Percentiles rank a stretch among this genome's conserved stretches.
Conservation (phyloP, 176 grass and related monocot species). For the Musa schizocarpa region DNA sequence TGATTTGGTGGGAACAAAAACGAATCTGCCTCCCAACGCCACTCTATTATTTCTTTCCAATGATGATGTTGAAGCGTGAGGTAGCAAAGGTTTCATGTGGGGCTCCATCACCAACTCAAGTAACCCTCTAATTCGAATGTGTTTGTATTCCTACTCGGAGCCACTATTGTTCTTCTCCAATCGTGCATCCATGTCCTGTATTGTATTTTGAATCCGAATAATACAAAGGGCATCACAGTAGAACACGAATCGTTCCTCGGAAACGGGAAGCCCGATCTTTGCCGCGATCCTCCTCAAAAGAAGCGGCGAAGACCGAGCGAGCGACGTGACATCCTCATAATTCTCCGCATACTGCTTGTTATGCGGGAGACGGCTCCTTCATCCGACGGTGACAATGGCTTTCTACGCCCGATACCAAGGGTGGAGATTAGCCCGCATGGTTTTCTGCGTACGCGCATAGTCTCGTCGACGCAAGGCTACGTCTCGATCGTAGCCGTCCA, state of each 20-base stretch:
- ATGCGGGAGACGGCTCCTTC: background rate
- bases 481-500: constrained; percentile 12
- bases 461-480: background rate
- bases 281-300: constrained; percentile 3
- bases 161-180: too few relatives aligned
- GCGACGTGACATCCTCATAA: background rate
- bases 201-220: too few relatives aligned
- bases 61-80: too few relatives aligned
- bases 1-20: too few relatives aligned
- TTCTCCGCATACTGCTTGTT: background rate
- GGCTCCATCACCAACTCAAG: too few relatives aligned
- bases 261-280: background rate
- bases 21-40: too few relatives aligned
- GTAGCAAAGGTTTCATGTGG: too few relatives aligned
- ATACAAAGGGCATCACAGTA: too few relatives aligned
- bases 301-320: background rate
- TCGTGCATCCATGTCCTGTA: too few relatives aligned
- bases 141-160: too few relatives aligned
- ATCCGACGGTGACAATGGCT: background rate
- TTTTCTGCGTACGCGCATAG: background rate
- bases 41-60: too few relatives aligned
- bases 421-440: background rate
- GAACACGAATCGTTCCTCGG: background rate
- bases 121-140: too few relatives aligned
- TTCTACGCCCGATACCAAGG: background rate